Base-by-base conservation (phyloP, 257 asterid species). In the Penstemon barbatus region DNA sequence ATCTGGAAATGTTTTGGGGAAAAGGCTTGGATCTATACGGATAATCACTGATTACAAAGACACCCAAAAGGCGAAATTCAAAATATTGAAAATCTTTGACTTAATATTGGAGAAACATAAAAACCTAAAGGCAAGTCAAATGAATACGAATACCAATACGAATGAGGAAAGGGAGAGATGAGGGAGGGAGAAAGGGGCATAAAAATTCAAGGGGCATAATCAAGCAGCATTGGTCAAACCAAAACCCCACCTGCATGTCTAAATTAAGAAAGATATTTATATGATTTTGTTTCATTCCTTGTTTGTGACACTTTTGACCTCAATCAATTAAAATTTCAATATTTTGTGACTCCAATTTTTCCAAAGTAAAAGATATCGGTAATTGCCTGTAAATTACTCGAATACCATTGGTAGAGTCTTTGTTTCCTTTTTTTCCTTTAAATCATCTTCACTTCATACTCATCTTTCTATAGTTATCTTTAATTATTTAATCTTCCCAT, bases 201-300 rank as follows among this genome's bases (percentile, higher is more conserved):
- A 44, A 48, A 58, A 33, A 66, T 58, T 25, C 2, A 25, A 2
- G 33, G 33, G 33, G 33, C 33, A 25, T 25, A 25, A 25, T 25
- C 43, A 75, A 72, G 73, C 25, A 71, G 83, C 86, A 77, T 6
- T 79, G 82, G 92, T 89, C 95, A 89, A 89, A 87, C 86, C 79
- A 76, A 77, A 69, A 63, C 66, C 78, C 80, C 60, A 74, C 50
- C 71, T 66, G 15, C 61, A 69, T 72, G 71, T 77, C 75, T 71
- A 50, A 55, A 39, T 67, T 45, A 60, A 55, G 58, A 73, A 78
- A 60, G 65, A 37, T 56, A 52, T 62, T 65, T 53, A 36, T 72
- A 46, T 64, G 39, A 48, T 37, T 37, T 61, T 44, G 45, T 68
- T 66, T 70, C 46, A 60, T 66, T 38, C 60, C 62, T 38, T 8